These are phyloP conservation scores for Serendipita indica DNA, from an alignment of 768 basidiomycete genomes.

Conservation along the genomic window DNA sequence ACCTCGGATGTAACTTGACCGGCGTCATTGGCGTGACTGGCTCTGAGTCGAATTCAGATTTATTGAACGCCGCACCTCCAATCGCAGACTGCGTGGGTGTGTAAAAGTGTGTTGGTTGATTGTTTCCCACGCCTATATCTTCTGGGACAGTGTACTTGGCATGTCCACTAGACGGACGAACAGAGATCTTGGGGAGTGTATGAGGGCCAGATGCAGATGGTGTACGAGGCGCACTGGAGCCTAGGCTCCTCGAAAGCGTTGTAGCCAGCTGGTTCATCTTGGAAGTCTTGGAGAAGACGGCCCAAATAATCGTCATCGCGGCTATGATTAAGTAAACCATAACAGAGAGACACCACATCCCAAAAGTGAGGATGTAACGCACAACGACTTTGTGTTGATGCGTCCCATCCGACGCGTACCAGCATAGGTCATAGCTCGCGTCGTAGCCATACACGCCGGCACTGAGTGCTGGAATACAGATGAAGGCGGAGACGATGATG, in stretches of 20 bases:
- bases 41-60: neutral
- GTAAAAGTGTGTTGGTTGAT: neutral
- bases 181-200: neutral
- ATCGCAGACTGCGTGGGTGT: neutral
- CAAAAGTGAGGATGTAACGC: constrained; percentile 10
- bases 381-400: neutral
- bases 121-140: neutral
- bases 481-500: neutral
- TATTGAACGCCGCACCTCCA: neutral
- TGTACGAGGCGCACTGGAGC: too few species aligned
- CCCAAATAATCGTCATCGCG: constrained; percentile 7
- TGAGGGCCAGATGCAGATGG: neutral
- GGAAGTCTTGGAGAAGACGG: constrained; percentile 6
- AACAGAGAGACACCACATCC: constrained; percentile 10
- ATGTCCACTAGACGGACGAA: neutral
- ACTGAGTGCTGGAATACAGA: constrained; percentile 7
- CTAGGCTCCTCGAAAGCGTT: neutral
- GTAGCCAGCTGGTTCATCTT: neutral
- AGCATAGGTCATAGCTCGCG: constrained; percentile 10
- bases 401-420: constrained; percentile 10
- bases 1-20: too few species aligned
- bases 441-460: constrained; percentile 11
- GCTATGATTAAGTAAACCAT: constrained; percentile 12
- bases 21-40: neutral
- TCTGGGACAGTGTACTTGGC: neutral